Base-by-base conservation (phyloP, 768 basidiomycete species). In the Galerina sulciceps region DNA sequence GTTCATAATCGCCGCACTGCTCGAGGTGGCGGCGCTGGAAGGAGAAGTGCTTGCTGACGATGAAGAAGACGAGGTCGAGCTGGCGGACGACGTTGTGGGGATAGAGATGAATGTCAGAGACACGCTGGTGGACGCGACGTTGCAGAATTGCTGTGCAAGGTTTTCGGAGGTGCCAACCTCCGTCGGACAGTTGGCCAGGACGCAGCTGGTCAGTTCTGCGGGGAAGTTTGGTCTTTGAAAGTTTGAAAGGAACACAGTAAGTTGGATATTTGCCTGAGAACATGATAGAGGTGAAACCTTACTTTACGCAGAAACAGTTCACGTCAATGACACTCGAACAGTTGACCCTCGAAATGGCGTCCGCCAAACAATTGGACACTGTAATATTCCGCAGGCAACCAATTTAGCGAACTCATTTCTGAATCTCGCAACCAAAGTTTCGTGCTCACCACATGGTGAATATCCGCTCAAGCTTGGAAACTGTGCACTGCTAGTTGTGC, bases 71-170 rank as follows among this genome's bases (percentile, higher is more conserved):
- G 52, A 53, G 14, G 43, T 31, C 31, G 42, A 55, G 45, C 34
- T 46, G 6, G 52, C 53, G 13, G 58, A 49, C 31, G 46, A 1
- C 6, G 58, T 11, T 1, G 67, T 45, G 10, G 71, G 63, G 1
- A 73, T 62, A 14, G 73, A 37, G 11, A 76, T 73, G 66, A 79
- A 80, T 1, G 73, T 62, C 40, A 81, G 67, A 1, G 75, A 70
- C 4, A 75, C 69, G 23, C 71, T 72, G 10, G 71, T 55, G 23
- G 69, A 71, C 8, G 77, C 76, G 49, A 78, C 44, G 17, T 76
- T 72, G 64, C 83, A 85, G 66, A 84, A 84, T 60, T 75, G 72
- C 59, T 82, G 75, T 1, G 81, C 77, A 34, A 85, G 73, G 14
- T 57, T 62, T 68, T 85, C 80, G 4, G 78, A 75, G 4, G 75